phyloP scores from a whole-genome alignment of 2,329 filamentous ascomycete species.

The Pseudogymnoascus sp. region DNA sequence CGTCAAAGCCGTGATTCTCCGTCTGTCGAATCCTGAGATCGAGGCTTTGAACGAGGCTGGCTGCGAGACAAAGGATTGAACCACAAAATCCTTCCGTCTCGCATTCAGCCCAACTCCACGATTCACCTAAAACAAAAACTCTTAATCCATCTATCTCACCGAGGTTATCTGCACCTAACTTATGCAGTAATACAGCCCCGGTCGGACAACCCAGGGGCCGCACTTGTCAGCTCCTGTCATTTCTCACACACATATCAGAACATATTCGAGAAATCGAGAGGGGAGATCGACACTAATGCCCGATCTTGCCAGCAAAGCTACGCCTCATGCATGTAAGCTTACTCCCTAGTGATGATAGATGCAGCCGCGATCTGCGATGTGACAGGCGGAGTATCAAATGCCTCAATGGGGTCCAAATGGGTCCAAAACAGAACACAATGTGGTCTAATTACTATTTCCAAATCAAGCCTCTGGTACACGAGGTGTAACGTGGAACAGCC shows the following conservation, averaged over 20 bases:
- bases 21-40: neutral
- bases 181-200: neutral
- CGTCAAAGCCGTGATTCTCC: neutral
- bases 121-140: neutral
- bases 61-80: neutral
- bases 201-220: neutral
- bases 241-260: neutral
- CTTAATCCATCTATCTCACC: neutral
- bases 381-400: neutral
- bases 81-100: neutral
- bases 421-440: neutral
- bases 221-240: neutral
- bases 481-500: neutral
- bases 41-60: neutral
- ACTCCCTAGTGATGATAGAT: neutral
- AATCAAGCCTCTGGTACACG: neutral
- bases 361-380: neutral
- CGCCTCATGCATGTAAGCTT: conserved; percentile 1
- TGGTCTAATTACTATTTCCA: neutral
- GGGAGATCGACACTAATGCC: neutral
- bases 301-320: neutral
- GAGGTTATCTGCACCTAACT: neutral
- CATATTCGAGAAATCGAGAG: neutral
- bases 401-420: neutral
- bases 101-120: neutral